Evolutionary conservation across 768 basidiomycete genomes (phyloP).

Genomic region (Epithele typhae): DNA sequence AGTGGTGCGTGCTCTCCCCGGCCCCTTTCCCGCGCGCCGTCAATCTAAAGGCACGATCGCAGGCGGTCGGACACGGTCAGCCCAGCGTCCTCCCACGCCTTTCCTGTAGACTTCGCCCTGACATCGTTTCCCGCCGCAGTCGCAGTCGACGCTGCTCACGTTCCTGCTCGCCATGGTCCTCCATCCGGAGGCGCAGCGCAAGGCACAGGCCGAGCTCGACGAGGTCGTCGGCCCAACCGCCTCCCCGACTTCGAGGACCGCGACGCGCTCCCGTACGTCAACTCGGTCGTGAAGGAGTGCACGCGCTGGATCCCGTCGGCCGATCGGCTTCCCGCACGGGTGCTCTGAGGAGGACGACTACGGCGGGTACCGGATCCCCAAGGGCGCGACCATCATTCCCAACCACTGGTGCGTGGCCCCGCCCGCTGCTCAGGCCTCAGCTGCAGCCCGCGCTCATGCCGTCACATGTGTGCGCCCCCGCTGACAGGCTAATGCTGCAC

Average conservation of each 20-base stretch:
- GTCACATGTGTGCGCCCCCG: too few species aligned
- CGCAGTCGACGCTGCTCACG: not conserved
- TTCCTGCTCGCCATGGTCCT: slow-evolving; percentile 8
- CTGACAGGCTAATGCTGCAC: slow-evolving; percentile 17
- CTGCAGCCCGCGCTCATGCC: not conserved
- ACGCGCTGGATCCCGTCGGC: not conserved
- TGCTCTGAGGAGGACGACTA: slow-evolving; percentile 18
- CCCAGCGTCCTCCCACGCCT: not conserved
- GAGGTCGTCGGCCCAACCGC: not conserved
- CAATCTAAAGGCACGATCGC: too few species aligned
- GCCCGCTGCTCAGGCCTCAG: not conserved
- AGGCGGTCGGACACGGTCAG: too few species aligned
- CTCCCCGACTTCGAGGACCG: slow-evolving; percentile 4
- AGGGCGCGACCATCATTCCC: slow-evolving; percentile 14
- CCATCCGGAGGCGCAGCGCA: slow-evolving; percentile 2
- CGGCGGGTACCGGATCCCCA: slow-evolving; percentile 19
- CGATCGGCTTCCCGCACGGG: not conserved
- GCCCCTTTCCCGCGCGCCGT: too few species aligned
- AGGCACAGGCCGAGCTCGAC: slow-evolving; percentile 6
- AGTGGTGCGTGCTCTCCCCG: not conserved
- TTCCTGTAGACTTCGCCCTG: not conserved
- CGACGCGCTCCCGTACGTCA: not conserved
- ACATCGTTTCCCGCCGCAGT: not conserved
- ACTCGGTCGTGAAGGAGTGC: not conserved
- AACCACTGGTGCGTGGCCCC: slow-evolving; percentile 9